phyloP scores from a whole-genome alignment of 176 grass and related monocot species.

The Urochloa ruziziensis region DNA sequence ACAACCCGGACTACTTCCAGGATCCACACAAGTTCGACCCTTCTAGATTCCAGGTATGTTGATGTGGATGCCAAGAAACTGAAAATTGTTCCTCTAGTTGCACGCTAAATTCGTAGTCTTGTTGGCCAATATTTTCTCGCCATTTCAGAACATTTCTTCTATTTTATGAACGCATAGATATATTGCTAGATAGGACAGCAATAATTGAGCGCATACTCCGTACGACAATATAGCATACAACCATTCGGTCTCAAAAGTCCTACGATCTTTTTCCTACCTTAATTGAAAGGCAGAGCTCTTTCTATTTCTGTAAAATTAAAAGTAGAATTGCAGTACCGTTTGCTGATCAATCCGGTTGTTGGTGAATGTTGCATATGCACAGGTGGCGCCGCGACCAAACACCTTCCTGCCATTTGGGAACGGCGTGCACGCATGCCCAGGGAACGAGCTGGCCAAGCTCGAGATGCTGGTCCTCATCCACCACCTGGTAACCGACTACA shows the following conservation, averaged over 20 bases:
- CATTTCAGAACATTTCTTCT: background rate
- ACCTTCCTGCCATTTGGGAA: constrained; percentile 89
- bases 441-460: constrained; percentile 92
- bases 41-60: constrained; percentile 79
- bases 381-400: constrained; percentile 77
- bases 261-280: too few species aligned
- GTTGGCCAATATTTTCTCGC: background rate
- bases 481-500: constrained; percentile 83
- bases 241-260: too few species aligned
- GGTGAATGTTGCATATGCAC: constrained; percentile 1
- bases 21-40: constrained; percentile 85
- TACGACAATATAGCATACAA: background rate
- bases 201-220: too few species aligned
- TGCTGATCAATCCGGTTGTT: background rate
- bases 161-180: background rate
- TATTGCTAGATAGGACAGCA: too few species aligned
- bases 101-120: background rate
- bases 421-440: constrained; percentile 89
- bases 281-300: background rate
- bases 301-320: background rate
- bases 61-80: constrained; percentile 23
- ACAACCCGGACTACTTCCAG: constrained; percentile 73
- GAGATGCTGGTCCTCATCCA: constrained; percentile 94
- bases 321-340: background rate
- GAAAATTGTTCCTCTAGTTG: constrained; percentile 31